A percentile compares a stretch with the other conserved stretches of the same genome.
These are phyloP conservation scores for Phaeophleospora eucalypticola DNA, from an alignment of 2,329 filamentous ascomycete species.

Conservation along the genomic window DNA sequence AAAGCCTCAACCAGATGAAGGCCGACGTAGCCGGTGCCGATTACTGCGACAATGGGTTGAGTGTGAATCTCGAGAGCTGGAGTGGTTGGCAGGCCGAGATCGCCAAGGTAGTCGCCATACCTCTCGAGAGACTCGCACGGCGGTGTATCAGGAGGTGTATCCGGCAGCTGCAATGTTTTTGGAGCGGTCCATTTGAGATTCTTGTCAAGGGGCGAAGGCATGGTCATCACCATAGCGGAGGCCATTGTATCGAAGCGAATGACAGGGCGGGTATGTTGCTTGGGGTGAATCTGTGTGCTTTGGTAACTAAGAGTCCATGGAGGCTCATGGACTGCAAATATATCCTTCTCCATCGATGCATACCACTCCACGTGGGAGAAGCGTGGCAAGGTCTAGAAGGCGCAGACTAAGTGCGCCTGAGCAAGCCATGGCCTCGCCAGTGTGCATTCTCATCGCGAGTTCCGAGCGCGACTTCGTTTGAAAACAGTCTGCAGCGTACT, in stretches of 20 bases:
- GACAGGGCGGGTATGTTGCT: too few relatives aligned
- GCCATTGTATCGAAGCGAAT: background rate
- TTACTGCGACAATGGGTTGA: constrained; percentile 4
- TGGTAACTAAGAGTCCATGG: too few relatives aligned
- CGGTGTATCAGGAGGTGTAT: background rate
- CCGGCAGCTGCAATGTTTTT: background rate
- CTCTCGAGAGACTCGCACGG: background rate
- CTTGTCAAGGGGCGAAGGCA: background rate
- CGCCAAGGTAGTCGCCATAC: background rate
- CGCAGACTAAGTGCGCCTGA: too few relatives aligned
- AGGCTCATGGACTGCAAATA: too few relatives aligned
- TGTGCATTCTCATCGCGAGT: too few relatives aligned
- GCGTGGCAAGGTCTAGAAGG: too few relatives aligned
- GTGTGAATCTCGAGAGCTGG: background rate
- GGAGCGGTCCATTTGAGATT: background rate
- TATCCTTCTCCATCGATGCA: too few relatives aligned
- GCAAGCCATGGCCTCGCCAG: too few relatives aligned
- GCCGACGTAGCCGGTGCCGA: constrained; percentile 11
- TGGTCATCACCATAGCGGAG: background rate
- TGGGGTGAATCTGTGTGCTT: too few relatives aligned
- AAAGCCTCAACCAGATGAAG: constrained; percentile 11
- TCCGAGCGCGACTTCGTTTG: too few relatives aligned
- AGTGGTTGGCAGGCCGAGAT: background rate
- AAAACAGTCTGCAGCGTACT: too few relatives aligned
- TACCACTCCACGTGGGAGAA: too few relatives aligned